These are phyloP conservation scores for Glonium stellatum DNA, from an alignment of 495 filamentous ascomycete genomes.

Conservation along the genomic window DNA sequence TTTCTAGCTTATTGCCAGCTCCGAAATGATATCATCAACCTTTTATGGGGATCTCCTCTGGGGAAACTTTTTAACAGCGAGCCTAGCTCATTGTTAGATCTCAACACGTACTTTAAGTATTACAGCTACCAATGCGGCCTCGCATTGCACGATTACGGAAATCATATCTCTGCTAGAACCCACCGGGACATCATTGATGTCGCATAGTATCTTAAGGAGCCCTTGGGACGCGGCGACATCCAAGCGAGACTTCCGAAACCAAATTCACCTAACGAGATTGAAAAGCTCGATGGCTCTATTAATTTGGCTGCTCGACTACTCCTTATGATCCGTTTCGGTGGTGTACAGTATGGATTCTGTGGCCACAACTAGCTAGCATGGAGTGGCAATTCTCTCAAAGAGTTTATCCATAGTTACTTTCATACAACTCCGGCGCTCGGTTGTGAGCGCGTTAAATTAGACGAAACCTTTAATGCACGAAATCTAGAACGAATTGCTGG, in stretches of 20 bases:
- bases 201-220: neutral
- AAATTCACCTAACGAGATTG: neutral
- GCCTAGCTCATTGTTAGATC: no score
- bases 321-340: conserved; percentile 17
- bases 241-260: neutral
- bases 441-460: conserved; percentile 8
- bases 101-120: neutral
- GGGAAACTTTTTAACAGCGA: no score
- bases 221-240: neutral
- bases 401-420: conserved; percentile 2
- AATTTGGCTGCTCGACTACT: conserved; percentile 11
- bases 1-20: no score
- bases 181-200: conserved; percentile 15
- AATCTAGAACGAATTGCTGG: conserved; percentile 37
- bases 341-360: conserved; percentile 4
- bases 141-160: conserved; percentile 11
- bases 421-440: neutral
- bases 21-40: no score
- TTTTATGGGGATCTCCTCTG: no score
- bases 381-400: neutral
- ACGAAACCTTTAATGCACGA: conserved; percentile 29
- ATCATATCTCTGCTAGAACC: conserved; percentile 4
- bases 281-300: conserved; percentile 15
- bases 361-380: neutral
- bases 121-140: conserved; percentile 6